These are phyloP conservation scores for Aspergillus caelatus DNA, from an alignment of 2,329 filamentous ascomycete genomes.

Conservation along the genomic window DNA sequence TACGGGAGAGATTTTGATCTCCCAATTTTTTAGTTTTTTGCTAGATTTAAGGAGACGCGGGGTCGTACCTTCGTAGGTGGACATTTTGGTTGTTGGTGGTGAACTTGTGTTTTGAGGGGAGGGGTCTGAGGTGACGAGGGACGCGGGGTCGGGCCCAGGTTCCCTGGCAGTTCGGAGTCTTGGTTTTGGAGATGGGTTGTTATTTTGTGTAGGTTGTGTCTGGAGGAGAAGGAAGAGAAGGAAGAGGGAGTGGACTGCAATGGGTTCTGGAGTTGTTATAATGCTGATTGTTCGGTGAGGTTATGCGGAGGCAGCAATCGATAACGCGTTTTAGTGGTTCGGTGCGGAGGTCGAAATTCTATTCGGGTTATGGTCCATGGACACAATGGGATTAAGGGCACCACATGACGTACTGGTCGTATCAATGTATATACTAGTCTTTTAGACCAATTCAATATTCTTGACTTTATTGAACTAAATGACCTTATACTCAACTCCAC, in stretches of 20 bases:
- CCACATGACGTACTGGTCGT: background rate
- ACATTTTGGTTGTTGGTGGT: conserved; percentile 34
- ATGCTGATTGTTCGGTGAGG: background rate
- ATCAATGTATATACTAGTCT: background rate
- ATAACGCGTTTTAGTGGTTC: conserved; percentile 14
- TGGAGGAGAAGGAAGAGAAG: conserved; percentile 14
- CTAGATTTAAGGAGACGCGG: background rate
- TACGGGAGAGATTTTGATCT: too few species aligned
- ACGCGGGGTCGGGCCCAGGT: conserved; percentile 9
- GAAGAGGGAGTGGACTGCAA: conserved; percentile 5
- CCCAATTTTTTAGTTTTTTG: too few species aligned
- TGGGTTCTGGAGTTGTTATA: background rate
- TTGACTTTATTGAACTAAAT: background rate
- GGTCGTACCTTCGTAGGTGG: conserved; percentile 45
- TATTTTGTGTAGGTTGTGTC: background rate
- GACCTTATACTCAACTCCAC: background rate
- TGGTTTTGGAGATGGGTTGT: background rate
- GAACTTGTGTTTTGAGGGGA: background rate
- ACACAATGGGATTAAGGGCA: background rate
- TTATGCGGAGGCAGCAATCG: conserved; percentile 18
- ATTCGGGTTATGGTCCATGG: background rate
- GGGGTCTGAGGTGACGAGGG: conserved; percentile 3
- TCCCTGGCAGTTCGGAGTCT: background rate
- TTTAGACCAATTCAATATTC: too few species aligned
- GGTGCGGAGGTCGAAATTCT: conserved; percentile 30